Conservation (phyloP, 1,284 basidiomycete species). For the Pulveroboletus sp. region DNA sequence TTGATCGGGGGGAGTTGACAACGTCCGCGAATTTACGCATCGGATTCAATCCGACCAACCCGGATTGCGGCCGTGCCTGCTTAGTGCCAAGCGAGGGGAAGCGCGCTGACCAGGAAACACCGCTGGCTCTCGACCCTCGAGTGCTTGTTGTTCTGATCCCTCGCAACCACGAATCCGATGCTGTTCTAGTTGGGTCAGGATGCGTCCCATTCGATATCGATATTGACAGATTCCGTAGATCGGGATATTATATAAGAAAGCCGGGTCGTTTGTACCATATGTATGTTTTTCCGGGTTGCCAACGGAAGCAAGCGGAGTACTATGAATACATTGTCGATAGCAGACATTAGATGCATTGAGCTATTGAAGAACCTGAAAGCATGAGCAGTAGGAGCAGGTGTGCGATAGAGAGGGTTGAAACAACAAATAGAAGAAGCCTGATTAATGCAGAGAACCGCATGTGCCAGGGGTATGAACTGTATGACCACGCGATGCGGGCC, state of each 20-base stretch:
- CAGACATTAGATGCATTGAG: conserved; percentile 19
- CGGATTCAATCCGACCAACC: not conserved
- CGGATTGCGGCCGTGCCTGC: not conserved
- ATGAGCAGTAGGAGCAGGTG: conserved; percentile 6
- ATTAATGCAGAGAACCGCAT: not conserved
- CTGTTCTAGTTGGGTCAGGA: not conserved
- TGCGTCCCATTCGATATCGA: conserved; percentile 3
- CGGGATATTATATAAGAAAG: conserved; percentile 1
- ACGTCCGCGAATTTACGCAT: not conserved
- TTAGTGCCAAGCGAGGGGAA: not conserved
- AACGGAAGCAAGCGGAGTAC: not conserved
- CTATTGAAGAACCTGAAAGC: conserved; percentile 5
- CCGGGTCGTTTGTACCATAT: conserved; percentile 4
- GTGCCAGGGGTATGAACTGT: conserved; percentile 4
- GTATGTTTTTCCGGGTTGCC: conserved; percentile 5
- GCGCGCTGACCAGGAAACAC: not conserved
- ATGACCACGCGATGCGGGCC: not conserved
- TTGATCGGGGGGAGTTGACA: too few relatives aligned
- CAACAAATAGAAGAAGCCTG: not conserved
- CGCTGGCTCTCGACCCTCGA: not conserved
- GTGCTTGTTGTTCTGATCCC: not conserved
- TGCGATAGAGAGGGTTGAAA: conserved; percentile 2
- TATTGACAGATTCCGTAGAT: conserved; percentile 5
- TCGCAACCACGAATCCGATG: not conserved
- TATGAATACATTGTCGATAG: conserved; percentile 22